Evolutionary conservation across 345 rosid species (phyloP), one percentile per base, ranked within the genome.

Genomic region (Acer negundo): DNA sequence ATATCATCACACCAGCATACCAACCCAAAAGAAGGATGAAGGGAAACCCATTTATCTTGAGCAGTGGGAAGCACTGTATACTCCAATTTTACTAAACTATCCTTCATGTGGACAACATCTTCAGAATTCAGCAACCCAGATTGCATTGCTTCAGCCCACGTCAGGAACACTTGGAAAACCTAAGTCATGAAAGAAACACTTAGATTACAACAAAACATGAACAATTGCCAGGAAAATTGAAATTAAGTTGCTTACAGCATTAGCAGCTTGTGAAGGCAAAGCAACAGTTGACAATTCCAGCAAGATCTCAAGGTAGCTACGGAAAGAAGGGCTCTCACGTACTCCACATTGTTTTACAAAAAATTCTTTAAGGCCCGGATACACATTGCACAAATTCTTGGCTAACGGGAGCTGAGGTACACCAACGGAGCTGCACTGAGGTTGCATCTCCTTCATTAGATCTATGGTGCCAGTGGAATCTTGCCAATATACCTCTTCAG

Each of bases 1-100:
- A 86, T 85, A 82, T 92, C 88, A 75, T 93, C 96, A 80, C 89
- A 89, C 99, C 98, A 95, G 79, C 96, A 93, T 31, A 92, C 88
- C 44, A 88, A 86, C 83, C 97, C 95, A 70, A 83, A 90, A 31
- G 97, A 92, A 70, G 92, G 85, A 80, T 95, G 97, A 69, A 93
- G 76, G 26, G 98, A 93, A 70, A 92, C 97, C 98, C 97, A 95
- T 80, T 88, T 88, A 78, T 92, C 90, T 65, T 74, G 80, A 58
- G 74, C 69, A 51, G 99, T 89, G 73, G 97, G 98, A 81, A 95
- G 94, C 78, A 92, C 88, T 6, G 88, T 84, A 78, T 79, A 89
- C 44, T 93, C 96, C 71, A 75, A 73, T 84, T 90, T 85, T 73
- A 46, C 63, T 80, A 96, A 90, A 80, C 85, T 84, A 65, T 91